These are phyloP conservation scores for Spinacia oleracea DNA, from an alignment of 179 eudicot genomes.

Conservation along the genomic window DNA sequence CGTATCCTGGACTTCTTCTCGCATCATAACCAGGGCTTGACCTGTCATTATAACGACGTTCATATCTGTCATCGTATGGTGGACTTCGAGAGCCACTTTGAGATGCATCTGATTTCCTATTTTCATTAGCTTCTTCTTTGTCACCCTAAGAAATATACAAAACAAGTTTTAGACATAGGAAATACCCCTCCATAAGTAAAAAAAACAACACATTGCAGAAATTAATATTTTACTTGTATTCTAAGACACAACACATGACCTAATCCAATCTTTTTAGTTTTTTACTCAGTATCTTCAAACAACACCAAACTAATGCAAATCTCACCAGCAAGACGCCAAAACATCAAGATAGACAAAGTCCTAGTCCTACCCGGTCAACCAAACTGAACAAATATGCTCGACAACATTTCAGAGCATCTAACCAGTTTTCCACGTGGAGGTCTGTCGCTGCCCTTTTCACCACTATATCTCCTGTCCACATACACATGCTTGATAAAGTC, in stretches of 20 bases:
- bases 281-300: neutral
- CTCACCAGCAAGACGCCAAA: neutral
- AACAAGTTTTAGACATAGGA: constrained; percentile 22
- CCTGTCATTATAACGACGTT: constrained; percentile 63
- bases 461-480: constrained; percentile 88
- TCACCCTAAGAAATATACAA: constrained; percentile 62
- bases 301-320: neutral
- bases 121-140: constrained; percentile 54
- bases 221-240: constrained; percentile 11
- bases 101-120: constrained; percentile 52
- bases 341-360: neutral
- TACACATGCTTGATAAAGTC: constrained; percentile 91
- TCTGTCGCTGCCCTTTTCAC: constrained; percentile 71
- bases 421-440: constrained; percentile 75
- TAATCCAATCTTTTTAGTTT: neutral
- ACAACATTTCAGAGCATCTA: constrained; percentile 14
- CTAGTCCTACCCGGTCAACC: constrained; percentile 5
- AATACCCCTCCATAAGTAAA: constrained; percentile 8
- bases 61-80: constrained; percentile 58
- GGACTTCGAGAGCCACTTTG: constrained; percentile 85
- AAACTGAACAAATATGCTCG: neutral
- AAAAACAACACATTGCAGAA: constrained; percentile 1
- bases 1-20: constrained; percentile 75
- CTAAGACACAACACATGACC: constrained; percentile 15
- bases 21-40: constrained; percentile 71